These are phyloP conservation scores for Fomitiporia mediterranea DNA, from an alignment of 1,284 basidiomycete species.

Conservation along the genomic window DNA sequence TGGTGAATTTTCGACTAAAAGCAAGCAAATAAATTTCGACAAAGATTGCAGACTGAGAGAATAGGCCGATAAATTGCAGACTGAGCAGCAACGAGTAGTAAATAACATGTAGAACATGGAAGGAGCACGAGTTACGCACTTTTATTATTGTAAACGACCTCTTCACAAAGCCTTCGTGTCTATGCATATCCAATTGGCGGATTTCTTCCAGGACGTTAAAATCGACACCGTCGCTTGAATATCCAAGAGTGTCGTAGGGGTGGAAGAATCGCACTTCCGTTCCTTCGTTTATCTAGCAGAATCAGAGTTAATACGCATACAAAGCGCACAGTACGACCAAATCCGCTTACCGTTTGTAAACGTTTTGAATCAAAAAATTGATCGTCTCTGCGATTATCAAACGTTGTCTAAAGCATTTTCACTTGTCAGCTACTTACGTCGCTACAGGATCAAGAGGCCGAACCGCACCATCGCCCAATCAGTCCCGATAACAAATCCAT, in stretches of 20 bases:
- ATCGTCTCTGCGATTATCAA: background rate
- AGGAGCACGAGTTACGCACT: background rate
- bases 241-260: background rate
- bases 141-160: background rate
- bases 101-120: background rate
- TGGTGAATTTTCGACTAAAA: background rate
- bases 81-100: background rate
- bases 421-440: background rate
- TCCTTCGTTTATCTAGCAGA: background rate
- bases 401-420: background rate
- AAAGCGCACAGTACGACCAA: background rate
- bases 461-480: background rate
- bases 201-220: background rate
- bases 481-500: background rate
- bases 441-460: background rate
- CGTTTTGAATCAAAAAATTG: background rate
- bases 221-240: background rate
- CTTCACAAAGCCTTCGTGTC: background rate
- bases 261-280: background rate
- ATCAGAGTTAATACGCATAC: background rate
- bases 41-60: background rate
- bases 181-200: background rate
- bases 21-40: background rate
- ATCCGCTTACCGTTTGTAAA: background rate
- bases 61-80: background rate